These are phyloP conservation scores for Chloroidium sp. DNA, from an alignment of 163 green algal species.

Conservation along the genomic window DNA sequence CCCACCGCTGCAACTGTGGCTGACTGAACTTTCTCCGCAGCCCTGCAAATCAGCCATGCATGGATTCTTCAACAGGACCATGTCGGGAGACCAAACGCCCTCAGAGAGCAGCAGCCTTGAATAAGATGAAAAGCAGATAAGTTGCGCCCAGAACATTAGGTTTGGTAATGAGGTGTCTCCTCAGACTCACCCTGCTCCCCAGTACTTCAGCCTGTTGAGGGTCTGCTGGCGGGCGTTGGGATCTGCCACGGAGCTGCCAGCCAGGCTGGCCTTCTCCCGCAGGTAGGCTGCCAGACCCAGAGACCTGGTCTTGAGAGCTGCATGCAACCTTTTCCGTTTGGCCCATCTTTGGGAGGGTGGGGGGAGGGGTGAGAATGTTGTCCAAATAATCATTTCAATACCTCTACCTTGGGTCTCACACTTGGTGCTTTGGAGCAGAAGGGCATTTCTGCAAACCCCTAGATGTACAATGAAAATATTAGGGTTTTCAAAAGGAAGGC, in stretches of 20 bases:
- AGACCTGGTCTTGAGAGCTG: conserved; percentile 15
- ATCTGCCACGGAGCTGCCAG: conserved; percentile 2
- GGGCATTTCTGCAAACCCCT: no score
- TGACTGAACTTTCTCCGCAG: conserved; percentile 17
- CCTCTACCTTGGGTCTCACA: no score
- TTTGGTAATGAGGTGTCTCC: no score
- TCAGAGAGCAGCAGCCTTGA: background rate
- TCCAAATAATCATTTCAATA: background rate
- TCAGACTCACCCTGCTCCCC: background rate
- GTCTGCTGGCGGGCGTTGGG: background rate
- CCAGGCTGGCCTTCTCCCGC: conserved; percentile 12
- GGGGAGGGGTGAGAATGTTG: background rate
- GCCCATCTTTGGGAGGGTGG: background rate
- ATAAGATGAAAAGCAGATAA: no score
- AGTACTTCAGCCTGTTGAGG: background rate
- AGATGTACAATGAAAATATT: no score
- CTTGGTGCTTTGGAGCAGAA: no score
- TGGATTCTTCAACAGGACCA: background rate
- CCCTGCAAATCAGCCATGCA: conserved; percentile 8
- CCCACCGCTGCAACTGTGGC: conserved; percentile 10
- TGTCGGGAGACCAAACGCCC: background rate
- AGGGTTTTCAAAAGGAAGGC: no score
- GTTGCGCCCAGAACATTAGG: no score
- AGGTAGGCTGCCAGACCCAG: conserved; percentile 11
- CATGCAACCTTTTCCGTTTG: background rate